phyloP scores from a whole-genome alignment of 2,329 filamentous ascomycete genomes.

The Dactylella cylindrospora region DNA sequence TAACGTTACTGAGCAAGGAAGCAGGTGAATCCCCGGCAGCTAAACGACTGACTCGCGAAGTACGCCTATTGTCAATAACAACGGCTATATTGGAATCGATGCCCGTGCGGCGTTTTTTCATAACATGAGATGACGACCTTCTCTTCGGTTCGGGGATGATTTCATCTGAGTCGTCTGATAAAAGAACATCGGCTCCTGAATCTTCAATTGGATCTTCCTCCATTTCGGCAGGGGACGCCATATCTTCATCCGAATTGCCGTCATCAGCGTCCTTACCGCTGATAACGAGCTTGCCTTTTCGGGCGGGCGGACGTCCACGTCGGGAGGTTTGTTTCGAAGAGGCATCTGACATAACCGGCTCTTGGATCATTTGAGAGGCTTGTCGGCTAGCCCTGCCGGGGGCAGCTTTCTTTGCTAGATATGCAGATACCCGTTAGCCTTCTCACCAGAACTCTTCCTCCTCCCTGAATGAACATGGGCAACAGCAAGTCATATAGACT shows the following conservation, averaged over 20 bases:
- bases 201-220: background rate
- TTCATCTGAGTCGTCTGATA: background rate
- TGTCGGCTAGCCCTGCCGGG: conserved; percentile 15
- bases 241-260: background rate
- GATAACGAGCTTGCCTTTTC: conserved; percentile 12
- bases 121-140: background rate
- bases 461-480: too few species aligned
- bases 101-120: conserved; percentile 34
- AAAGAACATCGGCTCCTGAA: conserved; percentile 2
- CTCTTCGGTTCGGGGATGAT: background rate
- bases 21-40: background rate
- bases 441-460: too few species aligned
- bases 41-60: background rate
- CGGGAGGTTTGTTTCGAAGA: conserved; percentile 7
- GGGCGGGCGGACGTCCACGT: conserved; percentile 9
- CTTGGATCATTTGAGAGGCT: conserved; percentile 8
- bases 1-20: conserved; percentile 4
- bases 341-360: conserved; percentile 16
- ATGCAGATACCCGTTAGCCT: conserved; percentile 21
- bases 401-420: conserved; percentile 9
- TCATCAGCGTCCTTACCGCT: conserved; percentile 1
- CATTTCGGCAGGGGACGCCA: too few species aligned
- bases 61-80: conserved; percentile 20
- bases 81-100: conserved; percentile 22
- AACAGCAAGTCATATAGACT: too few species aligned